A percentile compares a stretch with the other conserved stretches of the same genome.
Conservation (phyloP, 139 green algal species). For the Monoraphidium neglectum region DNA sequence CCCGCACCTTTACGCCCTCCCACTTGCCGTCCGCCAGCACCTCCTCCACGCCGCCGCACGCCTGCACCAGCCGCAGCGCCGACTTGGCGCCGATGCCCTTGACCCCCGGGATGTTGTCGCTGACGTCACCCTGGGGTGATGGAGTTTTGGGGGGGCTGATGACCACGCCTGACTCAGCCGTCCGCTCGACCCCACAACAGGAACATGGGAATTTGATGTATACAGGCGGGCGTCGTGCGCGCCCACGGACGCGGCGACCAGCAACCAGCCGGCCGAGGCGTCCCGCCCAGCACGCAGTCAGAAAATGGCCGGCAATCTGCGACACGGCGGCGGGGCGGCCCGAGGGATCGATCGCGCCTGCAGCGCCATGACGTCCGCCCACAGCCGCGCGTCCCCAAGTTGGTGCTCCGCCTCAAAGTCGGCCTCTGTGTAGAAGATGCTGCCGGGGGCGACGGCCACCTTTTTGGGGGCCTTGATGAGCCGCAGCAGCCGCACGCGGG, state of each 20-base stretch:
- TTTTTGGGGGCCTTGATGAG: slow-evolving; percentile 28
- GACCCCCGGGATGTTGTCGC: slow-evolving; percentile 60
- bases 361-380: slow-evolving; percentile 61
- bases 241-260: too few species aligned
- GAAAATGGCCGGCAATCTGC: too few species aligned
- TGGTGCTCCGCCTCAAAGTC: slow-evolving; percentile 42
- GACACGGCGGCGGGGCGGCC: too few species aligned
- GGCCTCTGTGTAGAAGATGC: slow-evolving; percentile 38
- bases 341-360: too few species aligned
- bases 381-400: slow-evolving; percentile 24
- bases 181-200: too few species aligned
- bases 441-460: too few species aligned
- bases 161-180: too few species aligned
- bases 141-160: too few species aligned
- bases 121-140: slow-evolving; percentile 41
- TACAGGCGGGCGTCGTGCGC: too few species aligned
- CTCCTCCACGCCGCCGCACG: slow-evolving; percentile 9
- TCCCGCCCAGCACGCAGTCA: too few species aligned
- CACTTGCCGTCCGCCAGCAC: neutral
- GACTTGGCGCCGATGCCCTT: slow-evolving; percentile 58
- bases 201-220: too few species aligned
- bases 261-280: too few species aligned
- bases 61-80: slow-evolving; percentile 34
- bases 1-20: neutral
- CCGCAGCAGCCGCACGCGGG: slow-evolving; percentile 58